Conservation (phyloP, 176 grass and related monocot genomes). For the Triticum dicoccoides region DNA sequence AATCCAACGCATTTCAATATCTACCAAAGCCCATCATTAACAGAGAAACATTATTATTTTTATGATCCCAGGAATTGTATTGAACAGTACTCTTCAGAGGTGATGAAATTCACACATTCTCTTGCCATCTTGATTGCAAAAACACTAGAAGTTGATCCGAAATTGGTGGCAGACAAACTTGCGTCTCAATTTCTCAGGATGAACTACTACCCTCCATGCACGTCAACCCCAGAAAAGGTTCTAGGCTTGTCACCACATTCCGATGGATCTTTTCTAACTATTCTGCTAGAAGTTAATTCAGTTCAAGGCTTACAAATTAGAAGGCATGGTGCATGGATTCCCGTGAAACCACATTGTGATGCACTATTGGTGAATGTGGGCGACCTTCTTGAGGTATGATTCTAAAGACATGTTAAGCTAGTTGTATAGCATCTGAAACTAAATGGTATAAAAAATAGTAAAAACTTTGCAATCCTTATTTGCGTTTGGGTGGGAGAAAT, state of each 20-base stretch:
- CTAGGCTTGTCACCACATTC: slow-evolving; percentile 52
- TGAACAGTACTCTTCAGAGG: slow-evolving; percentile 36
- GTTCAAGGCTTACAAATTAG: slow-evolving; percentile 50
- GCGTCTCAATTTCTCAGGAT: slow-evolving; percentile 36
- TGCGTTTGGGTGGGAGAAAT: not conserved
- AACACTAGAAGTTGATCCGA: slow-evolving; percentile 22
- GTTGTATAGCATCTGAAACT: not conserved
- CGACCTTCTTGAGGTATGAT: slow-evolving; percentile 46
- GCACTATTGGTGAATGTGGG: slow-evolving; percentile 47
- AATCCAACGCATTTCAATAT: not conserved
- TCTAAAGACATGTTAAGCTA: not conserved
- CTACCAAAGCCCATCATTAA: not conserved
- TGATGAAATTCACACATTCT: slow-evolving; percentile 29
- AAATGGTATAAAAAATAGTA: not conserved
- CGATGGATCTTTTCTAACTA: slow-evolving; percentile 37
- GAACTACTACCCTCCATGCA: slow-evolving; percentile 66
- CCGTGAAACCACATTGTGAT: slow-evolving; percentile 22
- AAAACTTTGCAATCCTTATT: not conserved
- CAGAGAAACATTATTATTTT: not conserved
- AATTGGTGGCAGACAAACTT: slow-evolving; percentile 31
- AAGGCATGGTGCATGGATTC: slow-evolving; percentile 28
- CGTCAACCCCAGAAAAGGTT: slow-evolving; percentile 39
- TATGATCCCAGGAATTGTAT: slow-evolving; percentile 32
- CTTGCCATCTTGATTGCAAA: slow-evolving; percentile 32
- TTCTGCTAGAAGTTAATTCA: slow-evolving; percentile 42